These are phyloP conservation scores for Murraya paniculata DNA, from an alignment of 345 rosid genomes.

Conservation along the genomic window DNA sequence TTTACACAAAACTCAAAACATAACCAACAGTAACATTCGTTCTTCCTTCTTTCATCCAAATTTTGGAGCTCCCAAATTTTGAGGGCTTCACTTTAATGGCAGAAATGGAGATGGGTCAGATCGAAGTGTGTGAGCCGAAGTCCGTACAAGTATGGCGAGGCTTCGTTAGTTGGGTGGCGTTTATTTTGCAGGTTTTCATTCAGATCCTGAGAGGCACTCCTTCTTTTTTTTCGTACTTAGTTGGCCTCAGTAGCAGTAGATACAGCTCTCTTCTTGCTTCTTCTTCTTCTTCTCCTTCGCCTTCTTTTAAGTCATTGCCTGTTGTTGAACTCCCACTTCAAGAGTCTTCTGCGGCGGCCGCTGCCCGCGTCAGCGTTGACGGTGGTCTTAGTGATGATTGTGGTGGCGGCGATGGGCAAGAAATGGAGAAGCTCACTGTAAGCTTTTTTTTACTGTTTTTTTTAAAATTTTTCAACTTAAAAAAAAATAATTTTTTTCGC, in stretches of 20 bases:
- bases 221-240: constrained; percentile 23
- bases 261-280: constrained; percentile 11
- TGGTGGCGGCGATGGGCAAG: constrained; percentile 2
- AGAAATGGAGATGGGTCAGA: constrained; percentile 13
- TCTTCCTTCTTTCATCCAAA: not conserved
- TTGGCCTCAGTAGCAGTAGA: constrained; percentile 27
- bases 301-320: constrained; percentile 36
- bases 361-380: not conserved
- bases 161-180: constrained; percentile 29
- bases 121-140: constrained; percentile 25
- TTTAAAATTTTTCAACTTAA: not conserved
- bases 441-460: not conserved
- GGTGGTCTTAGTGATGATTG: not conserved
- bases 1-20: not conserved
- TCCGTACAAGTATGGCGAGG: constrained; percentile 34
- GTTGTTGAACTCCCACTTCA: constrained; percentile 35
- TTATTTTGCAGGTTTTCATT: constrained; percentile 26
- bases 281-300: not conserved
- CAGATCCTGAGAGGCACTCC: constrained; percentile 39
- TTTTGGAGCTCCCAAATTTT: not conserved
- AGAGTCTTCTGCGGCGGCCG: constrained; percentile 5
- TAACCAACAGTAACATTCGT: not conserved
- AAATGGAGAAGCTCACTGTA: constrained; percentile 32
- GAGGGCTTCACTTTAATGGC: not conserved
- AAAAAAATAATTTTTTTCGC: no score